Percentiles rank a stretch among this genome's conserved stretches.
Evolutionary conservation across 148 eudicot genomes (phyloP).

Genomic region (Chenopodium suecicum): DNA sequence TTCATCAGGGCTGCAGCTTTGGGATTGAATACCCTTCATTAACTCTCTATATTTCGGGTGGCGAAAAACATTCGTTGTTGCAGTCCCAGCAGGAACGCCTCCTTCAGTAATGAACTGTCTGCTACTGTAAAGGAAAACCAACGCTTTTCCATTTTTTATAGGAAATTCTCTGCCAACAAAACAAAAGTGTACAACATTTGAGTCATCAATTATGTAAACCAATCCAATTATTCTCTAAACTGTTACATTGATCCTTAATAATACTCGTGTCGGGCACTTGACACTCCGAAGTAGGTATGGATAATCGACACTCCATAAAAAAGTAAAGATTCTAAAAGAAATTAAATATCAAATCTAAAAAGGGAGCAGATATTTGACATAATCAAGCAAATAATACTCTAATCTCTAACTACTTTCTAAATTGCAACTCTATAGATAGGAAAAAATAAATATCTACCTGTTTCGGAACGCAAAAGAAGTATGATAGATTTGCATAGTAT

Average conservation of each 20-base stretch:
- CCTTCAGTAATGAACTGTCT: constrained; percentile 76
- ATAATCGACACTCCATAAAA: no score
- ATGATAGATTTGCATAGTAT: constrained; percentile 78
- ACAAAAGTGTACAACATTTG: background rate
- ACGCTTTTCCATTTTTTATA: constrained; percentile 57
- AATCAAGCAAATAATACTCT: background rate
- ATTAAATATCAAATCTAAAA: no score
- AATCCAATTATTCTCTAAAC: no score
- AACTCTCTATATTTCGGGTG: constrained; percentile 42
- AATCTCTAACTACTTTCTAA: no score
- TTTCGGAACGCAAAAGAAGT: constrained; percentile 84
- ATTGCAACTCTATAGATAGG: no score
- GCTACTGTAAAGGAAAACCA: constrained; percentile 79
- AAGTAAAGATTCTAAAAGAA: no score
- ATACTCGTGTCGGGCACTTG: no score
- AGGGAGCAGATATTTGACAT: background rate
- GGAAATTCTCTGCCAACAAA: constrained; percentile 64
- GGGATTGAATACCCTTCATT: constrained; percentile 63
- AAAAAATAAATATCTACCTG: constrained; percentile 42
- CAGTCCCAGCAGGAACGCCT: constrained; percentile 80
- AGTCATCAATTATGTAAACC: background rate
- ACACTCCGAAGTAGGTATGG: no score
- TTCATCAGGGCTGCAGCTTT: constrained; percentile 85
- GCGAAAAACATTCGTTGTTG: constrained; percentile 78
- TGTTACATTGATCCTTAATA: no score